These are phyloP conservation scores for Linum usitatissimum DNA, from an alignment of 345 rosid species.

Conservation along the genomic window DNA sequence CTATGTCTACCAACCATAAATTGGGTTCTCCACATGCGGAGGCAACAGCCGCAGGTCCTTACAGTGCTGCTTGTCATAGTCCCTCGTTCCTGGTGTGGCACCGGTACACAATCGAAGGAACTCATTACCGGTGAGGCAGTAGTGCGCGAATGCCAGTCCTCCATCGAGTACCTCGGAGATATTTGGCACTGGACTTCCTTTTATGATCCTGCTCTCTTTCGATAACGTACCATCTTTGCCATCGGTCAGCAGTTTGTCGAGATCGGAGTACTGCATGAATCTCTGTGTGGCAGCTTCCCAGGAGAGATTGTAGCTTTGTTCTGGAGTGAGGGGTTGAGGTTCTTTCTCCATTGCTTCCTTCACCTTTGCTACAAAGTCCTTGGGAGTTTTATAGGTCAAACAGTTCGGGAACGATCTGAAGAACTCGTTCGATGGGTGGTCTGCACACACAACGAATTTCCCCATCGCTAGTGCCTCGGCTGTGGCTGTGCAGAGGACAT, in stretches of 20 bases:
- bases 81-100: constrained; percentile 73
- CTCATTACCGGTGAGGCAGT: constrained; percentile 78
- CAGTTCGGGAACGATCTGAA: constrained; percentile 94
- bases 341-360: constrained; percentile 76
- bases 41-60: constrained; percentile 80
- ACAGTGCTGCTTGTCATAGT: constrained; percentile 73
- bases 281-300: constrained; percentile 99
- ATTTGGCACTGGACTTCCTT: constrained; percentile 52
- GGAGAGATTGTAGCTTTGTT: constrained; percentile 70
- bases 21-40: constrained; percentile 70
- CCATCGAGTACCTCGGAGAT: constrained; percentile 60
- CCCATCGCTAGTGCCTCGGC: constrained; percentile 99
- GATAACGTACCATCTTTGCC: constrained; percentile 9
- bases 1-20: constrained; percentile 54
- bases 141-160: constrained; percentile 81
- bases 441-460: constrained; percentile 88
- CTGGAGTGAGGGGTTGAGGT: constrained; percentile 74
- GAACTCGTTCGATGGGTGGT: constrained; percentile 95
- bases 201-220: constrained; percentile 22
- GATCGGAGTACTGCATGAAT: constrained; percentile 75
- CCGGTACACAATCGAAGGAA: constrained; percentile 72
- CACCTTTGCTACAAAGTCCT: constrained; percentile 76
- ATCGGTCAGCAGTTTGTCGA: constrained; percentile 41
- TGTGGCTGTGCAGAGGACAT: constrained; percentile 96
- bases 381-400: constrained; percentile 71